phyloP scores from a whole-genome alignment of 345 rosid species.

The Salix purpurea region DNA sequence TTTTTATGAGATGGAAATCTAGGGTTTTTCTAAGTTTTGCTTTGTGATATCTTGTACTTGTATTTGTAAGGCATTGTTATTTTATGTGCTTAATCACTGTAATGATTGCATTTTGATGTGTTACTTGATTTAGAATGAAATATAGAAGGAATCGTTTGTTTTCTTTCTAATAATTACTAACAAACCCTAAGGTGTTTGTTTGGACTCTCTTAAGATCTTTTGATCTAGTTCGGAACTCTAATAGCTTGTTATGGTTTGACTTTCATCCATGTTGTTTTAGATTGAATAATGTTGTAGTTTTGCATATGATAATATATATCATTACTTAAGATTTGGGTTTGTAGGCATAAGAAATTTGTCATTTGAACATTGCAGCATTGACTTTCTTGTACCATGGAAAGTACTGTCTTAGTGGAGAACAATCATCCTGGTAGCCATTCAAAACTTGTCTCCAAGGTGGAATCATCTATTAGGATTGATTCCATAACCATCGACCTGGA shows the following conservation, averaged over 20 bases:
- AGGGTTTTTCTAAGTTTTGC: constrained; percentile 41
- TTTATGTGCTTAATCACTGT: constrained; percentile 42
- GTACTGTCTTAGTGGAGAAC: constrained; percentile 22
- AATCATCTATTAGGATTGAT: constrained; percentile 47
- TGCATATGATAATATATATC: constrained; percentile 3
- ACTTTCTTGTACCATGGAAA: constrained; percentile 25
- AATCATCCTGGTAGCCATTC: constrained; percentile 27
- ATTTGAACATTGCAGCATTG: constrained; percentile 9
- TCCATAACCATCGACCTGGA: constrained; percentile 57
- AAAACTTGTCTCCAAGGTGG: constrained; percentile 32
- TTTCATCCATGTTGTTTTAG: background rate
- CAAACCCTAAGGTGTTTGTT: constrained; percentile 17
- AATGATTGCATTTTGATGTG: background rate
- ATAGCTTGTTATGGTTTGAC: constrained; percentile 10
- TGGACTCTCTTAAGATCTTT: constrained; percentile 11
- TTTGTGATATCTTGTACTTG: constrained; percentile 16
- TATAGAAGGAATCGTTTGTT: constrained; percentile 5
- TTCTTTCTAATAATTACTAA: background rate
- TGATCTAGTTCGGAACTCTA: constrained; percentile 11
- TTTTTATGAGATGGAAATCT: constrained; percentile 39
- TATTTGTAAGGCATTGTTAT: constrained; percentile 32
- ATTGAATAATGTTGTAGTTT: background rate
- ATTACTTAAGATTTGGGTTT: constrained; percentile 4
- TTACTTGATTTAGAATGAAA: background rate
- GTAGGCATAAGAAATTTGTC: constrained; percentile 6